A percentile compares a stretch with the other conserved stretches of the same genome.
These are phyloP conservation scores for Blastocystis sp. DNA, from an alignment of 352 stramenopile genomes.

Conservation along the genomic window DNA sequence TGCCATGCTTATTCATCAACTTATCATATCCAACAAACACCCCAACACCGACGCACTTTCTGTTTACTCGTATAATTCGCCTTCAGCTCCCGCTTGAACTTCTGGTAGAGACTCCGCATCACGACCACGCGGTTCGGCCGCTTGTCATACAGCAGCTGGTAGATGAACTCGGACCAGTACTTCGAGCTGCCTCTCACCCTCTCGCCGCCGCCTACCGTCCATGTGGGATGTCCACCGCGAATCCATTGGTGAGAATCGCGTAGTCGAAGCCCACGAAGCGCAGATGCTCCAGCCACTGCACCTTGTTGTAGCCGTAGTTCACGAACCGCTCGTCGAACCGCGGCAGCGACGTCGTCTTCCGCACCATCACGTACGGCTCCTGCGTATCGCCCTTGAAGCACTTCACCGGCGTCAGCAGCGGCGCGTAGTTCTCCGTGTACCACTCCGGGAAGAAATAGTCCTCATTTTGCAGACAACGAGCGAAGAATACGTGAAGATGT, in stretches of 20 bases:
- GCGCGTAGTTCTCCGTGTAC: conserved; percentile 15
- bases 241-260: conserved; percentile 25
- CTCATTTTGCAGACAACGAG: not conserved
- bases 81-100: not conserved
- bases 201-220: not conserved
- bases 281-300: conserved; percentile 55
- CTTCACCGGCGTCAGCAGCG: conserved; percentile 9
- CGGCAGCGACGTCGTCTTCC: not conserved
- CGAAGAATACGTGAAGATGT: conserved; percentile 3
- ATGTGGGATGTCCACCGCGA: conserved; percentile 45
- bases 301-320: conserved; percentile 57
- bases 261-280: conserved; percentile 36
- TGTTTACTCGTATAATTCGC: conserved; percentile 14
- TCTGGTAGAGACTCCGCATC: not conserved
- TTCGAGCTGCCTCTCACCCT: not conserved
- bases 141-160: not conserved
- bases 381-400: conserved; percentile 55
- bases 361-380: conserved; percentile 55
- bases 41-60: not conserved
- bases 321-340: conserved; percentile 54
- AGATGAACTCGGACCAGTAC: conserved; percentile 11
- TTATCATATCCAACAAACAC: too few species aligned
- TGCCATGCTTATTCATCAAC: too few species aligned
- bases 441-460: conserved; percentile 42
- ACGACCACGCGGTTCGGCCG: not conserved